Percentiles rank a stretch among this genome's conserved stretches.
Evolutionary conservation across 2,329 filamentous ascomycete genomes (phyloP).

Genomic region (Seiridium cupressi): DNA sequence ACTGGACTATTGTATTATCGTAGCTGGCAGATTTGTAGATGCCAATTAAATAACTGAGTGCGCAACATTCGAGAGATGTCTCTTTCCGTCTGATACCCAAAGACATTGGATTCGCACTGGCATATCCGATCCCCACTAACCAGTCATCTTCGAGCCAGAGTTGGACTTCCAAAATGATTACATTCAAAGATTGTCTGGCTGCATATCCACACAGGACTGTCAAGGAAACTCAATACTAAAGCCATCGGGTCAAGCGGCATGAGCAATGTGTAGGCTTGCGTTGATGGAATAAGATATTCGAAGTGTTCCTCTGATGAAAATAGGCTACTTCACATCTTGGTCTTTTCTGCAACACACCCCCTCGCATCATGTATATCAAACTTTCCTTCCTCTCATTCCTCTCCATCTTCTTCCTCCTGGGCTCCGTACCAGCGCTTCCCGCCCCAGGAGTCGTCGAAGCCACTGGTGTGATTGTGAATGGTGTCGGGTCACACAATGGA

Average conservation of each 20-base stretch:
- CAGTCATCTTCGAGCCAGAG: neutral
- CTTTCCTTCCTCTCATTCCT: neutral
- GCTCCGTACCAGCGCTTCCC: neutral
- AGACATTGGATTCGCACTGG: neutral
- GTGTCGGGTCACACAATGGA: neutral
- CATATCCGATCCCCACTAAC: neutral
- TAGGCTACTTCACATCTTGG: neutral
- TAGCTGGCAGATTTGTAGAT: too few relatives aligned
- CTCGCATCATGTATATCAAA: neutral
- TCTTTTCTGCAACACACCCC: neutral
- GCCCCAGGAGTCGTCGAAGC: neutral
- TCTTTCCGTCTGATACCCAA: too few relatives aligned
- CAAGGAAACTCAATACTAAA: neutral
- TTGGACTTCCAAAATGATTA: neutral
- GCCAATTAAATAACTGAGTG: too few relatives aligned
- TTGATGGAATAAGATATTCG: neutral
- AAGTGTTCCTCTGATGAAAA: neutral
- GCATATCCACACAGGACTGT: neutral
- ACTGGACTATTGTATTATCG: too few relatives aligned
- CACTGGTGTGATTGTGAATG: neutral
- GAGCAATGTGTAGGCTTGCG: too few relatives aligned
- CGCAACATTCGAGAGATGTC: too few relatives aligned
- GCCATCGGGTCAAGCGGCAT: neutral
- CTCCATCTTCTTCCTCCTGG: neutral
- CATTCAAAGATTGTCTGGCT: neutral